Conservation (phyloP, 345 rosid species). For the Euphorbia peplus region DNA sequence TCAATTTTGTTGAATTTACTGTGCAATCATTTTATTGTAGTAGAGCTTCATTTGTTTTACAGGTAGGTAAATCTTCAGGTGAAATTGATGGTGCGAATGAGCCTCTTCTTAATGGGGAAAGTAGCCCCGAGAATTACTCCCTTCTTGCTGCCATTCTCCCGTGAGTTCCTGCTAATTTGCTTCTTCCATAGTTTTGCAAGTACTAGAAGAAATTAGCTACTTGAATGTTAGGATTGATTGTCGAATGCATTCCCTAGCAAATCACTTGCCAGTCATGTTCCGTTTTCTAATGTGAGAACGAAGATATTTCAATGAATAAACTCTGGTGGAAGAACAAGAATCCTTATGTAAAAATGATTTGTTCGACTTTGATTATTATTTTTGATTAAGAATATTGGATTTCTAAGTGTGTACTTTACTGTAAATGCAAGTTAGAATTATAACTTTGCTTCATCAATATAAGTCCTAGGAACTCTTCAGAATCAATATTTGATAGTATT, state of each 20-base stretch:
- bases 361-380: neutral
- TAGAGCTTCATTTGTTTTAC: neutral
- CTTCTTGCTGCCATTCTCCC: slow-evolving; percentile 62
- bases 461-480: neutral
- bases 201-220: neutral
- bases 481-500: neutral
- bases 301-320: neutral
- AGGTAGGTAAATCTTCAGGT: slow-evolving; percentile 57
- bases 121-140: slow-evolving; percentile 54
- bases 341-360: neutral
- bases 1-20: neutral
- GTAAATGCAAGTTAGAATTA: neutral
- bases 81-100: slow-evolving; percentile 59
- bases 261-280: neutral
- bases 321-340: neutral
- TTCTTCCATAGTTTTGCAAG: neutral
- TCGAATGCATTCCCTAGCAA: neutral
- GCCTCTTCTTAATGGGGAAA: slow-evolving; percentile 65
- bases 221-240: neutral
- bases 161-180: slow-evolving; percentile 37
- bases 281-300: neutral
- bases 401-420: neutral
- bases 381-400: neutral
- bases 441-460: neutral
- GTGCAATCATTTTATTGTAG: neutral